phyloP scores from a whole-genome alignment of 1,284 basidiomycete species.

The Boletus semigastroideus region DNA sequence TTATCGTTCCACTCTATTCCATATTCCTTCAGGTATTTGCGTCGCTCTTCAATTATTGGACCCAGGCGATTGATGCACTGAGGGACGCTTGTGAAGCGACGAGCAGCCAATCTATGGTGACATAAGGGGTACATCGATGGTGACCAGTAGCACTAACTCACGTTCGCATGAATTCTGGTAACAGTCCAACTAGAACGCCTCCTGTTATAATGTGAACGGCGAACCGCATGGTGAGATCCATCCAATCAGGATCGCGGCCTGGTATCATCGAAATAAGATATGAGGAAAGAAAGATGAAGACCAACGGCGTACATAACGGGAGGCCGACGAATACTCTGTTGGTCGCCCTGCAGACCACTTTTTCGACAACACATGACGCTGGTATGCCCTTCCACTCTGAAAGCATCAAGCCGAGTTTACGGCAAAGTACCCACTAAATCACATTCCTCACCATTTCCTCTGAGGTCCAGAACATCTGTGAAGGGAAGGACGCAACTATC shows the following conservation, averaged over 20 bases:
- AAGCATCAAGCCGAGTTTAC: not conserved
- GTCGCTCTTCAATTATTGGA: conserved; percentile 39
- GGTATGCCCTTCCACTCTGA: conserved; percentile 33
- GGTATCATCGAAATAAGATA: too few species aligned
- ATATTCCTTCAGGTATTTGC: conserved; percentile 28
- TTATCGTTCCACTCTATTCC: conserved; percentile 39
- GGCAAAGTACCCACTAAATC: not conserved
- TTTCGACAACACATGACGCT: conserved; percentile 1
- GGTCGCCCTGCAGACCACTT: conserved; percentile 33
- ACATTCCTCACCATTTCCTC: not conserved
- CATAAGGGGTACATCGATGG: not conserved
- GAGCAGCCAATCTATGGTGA: not conserved
- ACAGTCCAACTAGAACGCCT: conserved; percentile 29
- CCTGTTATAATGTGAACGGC: conserved; percentile 33
- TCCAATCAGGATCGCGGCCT: conserved; percentile 36
- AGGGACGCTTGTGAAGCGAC: not conserved
- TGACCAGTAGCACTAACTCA: conserved; percentile 14
- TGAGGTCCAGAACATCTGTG: conserved; percentile 17
- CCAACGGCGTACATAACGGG: conserved; percentile 38
- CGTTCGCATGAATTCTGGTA: conserved; percentile 42
- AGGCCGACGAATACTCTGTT: conserved; percentile 40
- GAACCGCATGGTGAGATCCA: conserved; percentile 33
- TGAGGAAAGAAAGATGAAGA: not conserved
- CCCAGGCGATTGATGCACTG: conserved; percentile 13
- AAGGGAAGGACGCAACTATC: conserved; percentile 23